A percentile compares a stretch with the other conserved stretches of the same genome.
phyloP scores from a whole-genome alignment of 306 rosid genomes.

The Vigna mungo region DNA sequence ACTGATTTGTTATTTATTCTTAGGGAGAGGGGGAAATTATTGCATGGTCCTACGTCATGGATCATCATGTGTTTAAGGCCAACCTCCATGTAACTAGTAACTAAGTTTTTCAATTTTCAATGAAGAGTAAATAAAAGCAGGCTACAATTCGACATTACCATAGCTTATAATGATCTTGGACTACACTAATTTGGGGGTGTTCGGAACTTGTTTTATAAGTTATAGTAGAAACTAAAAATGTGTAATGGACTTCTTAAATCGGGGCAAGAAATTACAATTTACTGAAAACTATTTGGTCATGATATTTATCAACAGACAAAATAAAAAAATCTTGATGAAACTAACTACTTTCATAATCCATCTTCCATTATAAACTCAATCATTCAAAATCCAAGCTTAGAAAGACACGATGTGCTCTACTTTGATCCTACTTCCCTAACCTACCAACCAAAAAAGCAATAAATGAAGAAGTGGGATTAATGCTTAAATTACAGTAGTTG shows the following conservation, averaged over 20 bases:
- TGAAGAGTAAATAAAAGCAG: not conserved
- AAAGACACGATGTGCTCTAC: not conserved
- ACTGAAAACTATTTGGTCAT: not conserved
- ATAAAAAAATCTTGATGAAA: not conserved
- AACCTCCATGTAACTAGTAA: not conserved
- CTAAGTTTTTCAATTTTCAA: not conserved
- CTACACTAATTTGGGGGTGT: not conserved
- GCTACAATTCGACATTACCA: not conserved
- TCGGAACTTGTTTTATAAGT: not conserved
- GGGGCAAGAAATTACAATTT: not conserved
- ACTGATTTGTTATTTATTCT: not conserved
- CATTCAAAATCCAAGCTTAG: not conserved
- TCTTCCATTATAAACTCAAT: not conserved
- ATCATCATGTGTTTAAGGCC: not conserved
- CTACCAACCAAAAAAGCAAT: slow-evolving; percentile 18
- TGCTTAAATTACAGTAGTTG: not conserved
- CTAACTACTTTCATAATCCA: not conserved
- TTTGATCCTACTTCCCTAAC: not conserved
- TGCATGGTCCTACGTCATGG: not conserved
- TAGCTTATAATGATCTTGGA: not conserved
- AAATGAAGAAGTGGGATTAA: slow-evolving; percentile 6
- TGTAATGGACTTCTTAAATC: not conserved
- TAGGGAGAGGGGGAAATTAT: not conserved
- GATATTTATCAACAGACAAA: not conserved
- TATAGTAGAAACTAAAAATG: slow-evolving; percentile 16